phyloP scores from a whole-genome alignment of 2,329 filamentous ascomycete genomes.

The Trichoderma oligosporum region DNA sequence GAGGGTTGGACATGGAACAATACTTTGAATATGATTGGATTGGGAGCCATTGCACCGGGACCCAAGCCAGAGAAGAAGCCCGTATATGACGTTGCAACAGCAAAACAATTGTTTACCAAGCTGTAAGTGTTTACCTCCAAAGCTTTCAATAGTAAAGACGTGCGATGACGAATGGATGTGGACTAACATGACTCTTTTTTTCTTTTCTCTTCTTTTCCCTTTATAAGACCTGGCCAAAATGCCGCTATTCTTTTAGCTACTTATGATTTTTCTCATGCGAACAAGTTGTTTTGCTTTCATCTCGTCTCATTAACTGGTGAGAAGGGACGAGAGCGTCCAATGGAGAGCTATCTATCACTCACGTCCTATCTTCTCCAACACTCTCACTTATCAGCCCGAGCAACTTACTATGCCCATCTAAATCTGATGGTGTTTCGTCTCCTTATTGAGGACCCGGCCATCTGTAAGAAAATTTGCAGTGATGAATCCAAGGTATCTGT shows the following conservation, averaged over 20 bases:
- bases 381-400: conserved; percentile 75
- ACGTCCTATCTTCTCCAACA: conserved; percentile 93
- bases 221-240: conserved; percentile 76
- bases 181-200: not conserved
- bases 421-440: conserved; percentile 82
- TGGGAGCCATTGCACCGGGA: conserved; percentile 70
- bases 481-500: conserved; percentile 71
- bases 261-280: conserved; percentile 91
- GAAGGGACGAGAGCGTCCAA: conserved; percentile 66
- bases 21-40: conserved; percentile 78
- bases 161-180: conserved; percentile 18
- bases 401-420: conserved; percentile 78
- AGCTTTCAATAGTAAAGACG: not conserved
- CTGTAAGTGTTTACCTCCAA: conserved; percentile 52
- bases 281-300: conserved; percentile 90
- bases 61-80: conserved; percentile 56
- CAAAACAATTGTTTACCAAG: conserved; percentile 74
- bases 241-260: conserved; percentile 77
- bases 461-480: conserved; percentile 81
- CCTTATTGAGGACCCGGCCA: conserved; percentile 75
- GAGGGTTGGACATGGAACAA: conserved; percentile 82
- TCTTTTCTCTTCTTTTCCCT: too few species aligned
- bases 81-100: conserved; percentile 70
- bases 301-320: conserved; percentile 64
- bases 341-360: conserved; percentile 79